Evolutionary conservation across 2,329 filamentous ascomycete species (phyloP), one percentile per base, ranked within the genome.

Genomic region (Colletotrichum lentis): DNA sequence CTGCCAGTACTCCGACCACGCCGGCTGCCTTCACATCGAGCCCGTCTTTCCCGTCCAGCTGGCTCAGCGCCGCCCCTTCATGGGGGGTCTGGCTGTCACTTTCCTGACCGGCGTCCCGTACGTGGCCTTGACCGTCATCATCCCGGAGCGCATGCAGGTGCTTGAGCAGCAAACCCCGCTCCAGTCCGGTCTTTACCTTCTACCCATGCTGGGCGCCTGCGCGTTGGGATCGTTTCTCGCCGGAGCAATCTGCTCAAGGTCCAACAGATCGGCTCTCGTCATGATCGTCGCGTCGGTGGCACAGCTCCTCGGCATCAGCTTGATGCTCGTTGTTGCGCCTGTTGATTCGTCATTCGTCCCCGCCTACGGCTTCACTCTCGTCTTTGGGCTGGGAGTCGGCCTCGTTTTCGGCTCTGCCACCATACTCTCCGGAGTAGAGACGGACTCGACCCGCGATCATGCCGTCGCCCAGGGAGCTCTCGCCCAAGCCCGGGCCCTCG

Each of bases 71-170:
- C 79, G 85, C 2, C 84, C 86, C 5, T 88, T 87, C 67, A 76
- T 82, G 31, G 79, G 82, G 4, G 83, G 82, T 24, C 76, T 87
- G 3, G 66, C 85, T 18, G 82, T 84, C 31, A 88, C 86, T 2
- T 76, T 89, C 18, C 78, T 89, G 20, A 84, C 84, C 0, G 87
- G 87, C 2, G 87, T 86, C 59, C 80, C 84, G 0, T 89, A 88
- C 69, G 83, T 90, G 24, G 79, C 85, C 5, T 80, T 88, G n/a
- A 82, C 86, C 14, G 83, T 89, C 64, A 81, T 84, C 39, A 81
- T 90, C 5, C 87, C 88, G 0, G 85, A 90, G 70, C 79, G 86
- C 7, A 86, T 88, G 57, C 87, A 90, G 69, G 84, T 89, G 44
- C 83, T 88, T 60, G 85, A 88, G 69, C 78, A 78, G 6, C 81